Percentiles rank a stretch among this genome's conserved stretches.
These are phyloP conservation scores for Pythium folliculosum DNA, from an alignment of 352 stramenopile genomes.

Conservation along the genomic window DNA sequence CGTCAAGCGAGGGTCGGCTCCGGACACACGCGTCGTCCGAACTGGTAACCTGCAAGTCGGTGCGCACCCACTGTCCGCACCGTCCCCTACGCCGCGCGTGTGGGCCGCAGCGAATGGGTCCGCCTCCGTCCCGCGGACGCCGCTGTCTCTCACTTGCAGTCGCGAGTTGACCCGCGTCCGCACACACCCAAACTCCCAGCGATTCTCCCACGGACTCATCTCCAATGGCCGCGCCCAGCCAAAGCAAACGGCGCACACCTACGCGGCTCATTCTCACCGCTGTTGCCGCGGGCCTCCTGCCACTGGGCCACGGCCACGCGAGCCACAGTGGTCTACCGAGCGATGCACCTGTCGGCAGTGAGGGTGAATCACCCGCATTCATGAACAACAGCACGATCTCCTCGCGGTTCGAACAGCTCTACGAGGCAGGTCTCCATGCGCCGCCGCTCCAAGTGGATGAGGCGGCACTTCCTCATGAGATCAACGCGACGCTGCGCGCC, in stretches of 20 bases:
- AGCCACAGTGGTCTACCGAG: background rate
- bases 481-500: constrained; percentile 32
- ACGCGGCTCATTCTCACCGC: background rate
- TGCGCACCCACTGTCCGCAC: background rate
- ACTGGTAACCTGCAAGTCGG: background rate
- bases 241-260: background rate
- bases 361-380: background rate
- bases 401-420: constrained; percentile 22
- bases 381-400: constrained; percentile 2
- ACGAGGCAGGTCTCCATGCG: constrained; percentile 33
- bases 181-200: background rate
- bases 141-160: background rate
- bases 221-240: background rate
- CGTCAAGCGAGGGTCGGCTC: background rate
- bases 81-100: background rate
- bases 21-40: background rate
- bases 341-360: no score
- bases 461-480: constrained; percentile 27
- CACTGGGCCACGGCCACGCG: background rate
- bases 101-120: background rate
- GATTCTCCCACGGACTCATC: background rate
- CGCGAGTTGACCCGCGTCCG: background rate
- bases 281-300: background rate
- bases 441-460: constrained; percentile 25
- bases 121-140: no score